Evolutionary conservation across 441 rosid genomes (phyloP), one percentile per base, ranked within the genome.

Genomic region (Euphorbia corollata): DNA sequence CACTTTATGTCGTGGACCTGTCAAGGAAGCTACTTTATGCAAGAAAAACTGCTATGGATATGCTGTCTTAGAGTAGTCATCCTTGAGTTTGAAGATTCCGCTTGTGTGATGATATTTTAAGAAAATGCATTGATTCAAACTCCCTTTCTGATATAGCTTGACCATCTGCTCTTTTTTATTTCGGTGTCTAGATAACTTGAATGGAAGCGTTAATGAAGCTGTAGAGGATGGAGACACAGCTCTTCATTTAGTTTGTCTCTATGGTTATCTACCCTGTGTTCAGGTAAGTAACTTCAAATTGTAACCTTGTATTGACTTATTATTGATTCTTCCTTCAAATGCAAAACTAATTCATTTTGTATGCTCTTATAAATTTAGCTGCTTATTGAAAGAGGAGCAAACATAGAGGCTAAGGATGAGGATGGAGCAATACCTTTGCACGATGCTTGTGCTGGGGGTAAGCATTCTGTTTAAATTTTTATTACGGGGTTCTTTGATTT

Each of bases 361-460:
- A 22, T 19, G 43, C 15, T 71, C 63, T 27, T 64, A 63, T 51
- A 16, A 9, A 18, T 79, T 36, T 80, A 91, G 97, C 82, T 93
- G 38, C 97, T 93, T 48, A 27, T 86, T 73, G 97, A 86, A 69
- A 84, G 93, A 81, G 99, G 93, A 32, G 97, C 97, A 72, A 64
- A 81, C 70, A 61, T 93, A 71, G 99, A 93, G 76, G 84, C 81
- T n/a, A 84, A 75, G 81, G 99, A 90, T 71, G 90, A 84, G 80
- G 91, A 90, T 11, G 90, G 93, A 24, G 97, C 91, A 3, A 68
- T 91, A 75, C 97, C 99, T 76, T 68, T 93, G 66, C 97, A 91
- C 67, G 91, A 93, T 82, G 95, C 96, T 60, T 89, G 89, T 77
- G 93, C 90, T 0, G 90, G 95, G 73, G 97, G 97, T 93, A 71